A percentile compares a stretch with the other conserved stretches of the same genome.
Conservation (phyloP, 2,329 filamentous ascomycete genomes). For the Thielaviopsis punctulata region DNA sequence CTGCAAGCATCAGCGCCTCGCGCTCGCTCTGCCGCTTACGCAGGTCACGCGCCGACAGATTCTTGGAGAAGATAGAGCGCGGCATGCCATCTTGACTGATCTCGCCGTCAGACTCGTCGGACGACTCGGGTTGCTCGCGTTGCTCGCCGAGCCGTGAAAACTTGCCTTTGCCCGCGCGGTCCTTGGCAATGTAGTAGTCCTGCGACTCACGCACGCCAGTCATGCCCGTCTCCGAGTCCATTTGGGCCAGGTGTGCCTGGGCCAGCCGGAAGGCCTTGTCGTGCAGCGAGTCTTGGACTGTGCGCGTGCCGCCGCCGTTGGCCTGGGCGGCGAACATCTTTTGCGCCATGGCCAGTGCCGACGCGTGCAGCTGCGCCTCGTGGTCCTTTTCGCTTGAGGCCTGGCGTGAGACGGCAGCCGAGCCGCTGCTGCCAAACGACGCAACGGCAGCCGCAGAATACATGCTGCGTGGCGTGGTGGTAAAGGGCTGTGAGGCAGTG, state of each 20-base stretch:
- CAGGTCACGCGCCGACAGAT: conserved; percentile 49
- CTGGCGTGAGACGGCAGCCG: conserved; percentile 55
- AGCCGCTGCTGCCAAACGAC: conserved; percentile 10
- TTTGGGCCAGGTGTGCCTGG: conserved; percentile 63
- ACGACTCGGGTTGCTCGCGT: not conserved
- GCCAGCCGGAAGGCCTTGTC: conserved; percentile 77
- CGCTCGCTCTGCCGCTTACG: conserved; percentile 62
- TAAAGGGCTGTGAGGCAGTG: conserved; percentile 48
- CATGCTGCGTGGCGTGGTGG: conserved; percentile 55
- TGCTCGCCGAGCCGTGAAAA: conserved; percentile 23
- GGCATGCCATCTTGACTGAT: conserved; percentile 52
- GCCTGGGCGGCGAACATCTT: conserved; percentile 65
- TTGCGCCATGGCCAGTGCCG: conserved; percentile 77
- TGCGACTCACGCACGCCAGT: conserved; percentile 46
- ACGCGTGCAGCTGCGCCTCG: conserved; percentile 58
- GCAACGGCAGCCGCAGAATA: conserved; percentile 39
- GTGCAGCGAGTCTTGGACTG: conserved; percentile 35
- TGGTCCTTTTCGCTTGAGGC: conserved; percentile 51
- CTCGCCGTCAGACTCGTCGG: conserved; percentile 41
- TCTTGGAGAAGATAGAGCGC: conserved; percentile 51
- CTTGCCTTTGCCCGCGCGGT: conserved; percentile 21
- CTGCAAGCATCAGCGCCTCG: conserved; percentile 56
- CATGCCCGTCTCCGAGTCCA: conserved; percentile 59
- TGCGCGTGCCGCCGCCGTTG: conserved; percentile 23
- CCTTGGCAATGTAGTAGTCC: conserved; percentile 53